These are phyloP conservation scores for Leccinum variicolor DNA, from an alignment of 768 basidiomycete species.

Conservation along the genomic window DNA sequence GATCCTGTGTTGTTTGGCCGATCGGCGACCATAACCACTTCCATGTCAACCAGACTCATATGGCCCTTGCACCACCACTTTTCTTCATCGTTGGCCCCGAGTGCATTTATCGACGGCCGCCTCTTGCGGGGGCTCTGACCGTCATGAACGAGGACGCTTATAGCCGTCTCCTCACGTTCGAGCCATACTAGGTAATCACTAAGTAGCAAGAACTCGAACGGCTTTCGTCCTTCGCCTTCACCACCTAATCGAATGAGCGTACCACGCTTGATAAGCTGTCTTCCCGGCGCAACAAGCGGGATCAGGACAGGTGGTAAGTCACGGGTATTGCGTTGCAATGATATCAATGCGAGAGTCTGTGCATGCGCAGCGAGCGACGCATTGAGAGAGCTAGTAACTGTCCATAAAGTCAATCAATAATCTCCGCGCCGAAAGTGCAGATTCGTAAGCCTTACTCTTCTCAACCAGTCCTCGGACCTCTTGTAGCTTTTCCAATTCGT, in stretches of 20 bases:
- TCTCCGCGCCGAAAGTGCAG: background rate
- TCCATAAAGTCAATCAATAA: constrained; percentile 9
- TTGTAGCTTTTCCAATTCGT: constrained; percentile 62
- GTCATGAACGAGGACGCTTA: constrained; percentile 19
- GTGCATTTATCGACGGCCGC: constrained; percentile 15
- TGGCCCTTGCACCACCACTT: constrained; percentile 72
- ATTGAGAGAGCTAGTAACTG: constrained; percentile 78
- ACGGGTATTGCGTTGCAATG: constrained; percentile 74
- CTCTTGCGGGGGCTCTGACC: constrained; percentile 17
- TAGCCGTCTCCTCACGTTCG: constrained; percentile 43
- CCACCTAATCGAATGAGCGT: constrained; percentile 45
- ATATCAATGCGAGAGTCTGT: constrained; percentile 69
- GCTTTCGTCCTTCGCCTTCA: constrained; percentile 46
- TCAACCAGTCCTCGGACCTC: constrained; percentile 64
- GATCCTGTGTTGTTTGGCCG: constrained; percentile 17
- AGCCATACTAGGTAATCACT: constrained; percentile 83
- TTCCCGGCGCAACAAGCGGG: constrained; percentile 76
- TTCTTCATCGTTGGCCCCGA: constrained; percentile 48
- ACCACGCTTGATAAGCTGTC: constrained; percentile 71
- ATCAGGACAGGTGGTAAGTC: constrained; percentile 76
- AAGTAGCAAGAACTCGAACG: constrained; percentile 73
- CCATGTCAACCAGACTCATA: constrained; percentile 67
- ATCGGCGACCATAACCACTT: constrained; percentile 55
- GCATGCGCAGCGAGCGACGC: constrained; percentile 76
- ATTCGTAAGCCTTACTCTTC: constrained; percentile 52